Base-by-base conservation (phyloP, 2,329 filamentous ascomycete species). In the Aspergillus tamarii region DNA sequence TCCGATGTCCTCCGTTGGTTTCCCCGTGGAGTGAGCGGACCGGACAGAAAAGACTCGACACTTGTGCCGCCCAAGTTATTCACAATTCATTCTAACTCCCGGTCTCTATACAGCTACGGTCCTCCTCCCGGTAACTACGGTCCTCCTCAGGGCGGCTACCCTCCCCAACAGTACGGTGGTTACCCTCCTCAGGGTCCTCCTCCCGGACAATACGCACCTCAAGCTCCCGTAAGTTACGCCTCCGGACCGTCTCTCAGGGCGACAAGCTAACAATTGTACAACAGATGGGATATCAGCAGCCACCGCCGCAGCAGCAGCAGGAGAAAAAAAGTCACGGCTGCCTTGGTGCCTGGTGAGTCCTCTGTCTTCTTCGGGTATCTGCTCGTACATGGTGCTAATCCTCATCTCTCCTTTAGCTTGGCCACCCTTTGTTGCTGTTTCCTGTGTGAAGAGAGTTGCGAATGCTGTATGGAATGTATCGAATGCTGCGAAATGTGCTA, bases 381-480 rank as follows among this genome's bases (percentile, higher is more conserved):
- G 2, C n/a, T 2, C 7, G 21, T 26, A 12, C 3, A 26, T 10
- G 7, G 1, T 26, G 52, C 52, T 55, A 19, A 55, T 54, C 28
- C 23, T 30, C 26, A 7, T 43, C 32, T 30, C 26, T 57, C 34
- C 26, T 32, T 23, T 63, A 84, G 85, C 77, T 73, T 88, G 56
- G 85, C 84, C 55, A 80, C 80, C 39, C 74, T 89, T 43, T 89
- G 87, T 79, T 89, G 87, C 74, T 89, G 87, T 72, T 89, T 87
- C 76, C 81, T 89, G 32, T 88, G 85, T 70, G 87, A 88, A 72
- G 87, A 89, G 76, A 82, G 84, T 32, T 89, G 87, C 70, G 87
- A 88, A 74, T 88, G 86, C 77, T 89, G 87, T 72, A 78, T 83
- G n/a, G 87, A 88, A 6, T 88, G 86, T 74, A 84, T 84, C 70